Conservation (phyloP, 768 basidiomycete species). For the Termitomyces eurrhizus region DNA sequence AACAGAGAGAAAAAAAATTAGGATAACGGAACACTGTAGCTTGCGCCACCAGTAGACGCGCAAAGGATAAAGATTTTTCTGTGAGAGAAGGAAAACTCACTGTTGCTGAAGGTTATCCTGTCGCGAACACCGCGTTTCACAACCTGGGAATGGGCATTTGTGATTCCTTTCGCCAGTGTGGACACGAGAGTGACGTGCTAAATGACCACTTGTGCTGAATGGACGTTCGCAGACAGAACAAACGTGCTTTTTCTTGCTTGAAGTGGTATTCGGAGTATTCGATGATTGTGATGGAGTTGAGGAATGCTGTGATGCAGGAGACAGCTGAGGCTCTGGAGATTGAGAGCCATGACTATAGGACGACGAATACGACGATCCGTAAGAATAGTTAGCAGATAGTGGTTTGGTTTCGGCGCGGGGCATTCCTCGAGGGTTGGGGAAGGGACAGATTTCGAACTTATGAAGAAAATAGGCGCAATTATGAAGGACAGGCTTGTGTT, state of each 20-base stretch:
- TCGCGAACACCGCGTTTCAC: slow-evolving; percentile 84
- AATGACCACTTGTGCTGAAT: slow-evolving; percentile 87
- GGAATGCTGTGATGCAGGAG: slow-evolving; percentile 24
- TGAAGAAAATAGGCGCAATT: slow-evolving; percentile 22
- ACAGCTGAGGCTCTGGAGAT: slow-evolving; percentile 20
- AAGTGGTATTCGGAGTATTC: slow-evolving; percentile 12
- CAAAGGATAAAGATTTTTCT: neutral
- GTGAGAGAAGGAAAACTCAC: slow-evolving; percentile 28
- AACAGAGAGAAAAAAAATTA: neutral
- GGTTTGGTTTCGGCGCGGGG: slow-evolving; percentile 34
- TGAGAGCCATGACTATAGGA: slow-evolving; percentile 22
- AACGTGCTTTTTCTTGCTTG: slow-evolving; percentile 49
- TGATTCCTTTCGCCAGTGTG: slow-evolving; percentile 93
- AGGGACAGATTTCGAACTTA: slow-evolving; percentile 16
- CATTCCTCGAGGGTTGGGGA: slow-evolving; percentile 26
- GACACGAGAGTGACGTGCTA: slow-evolving; percentile 83
- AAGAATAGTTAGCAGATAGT: slow-evolving; percentile 24
- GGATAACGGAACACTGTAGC: neutral
- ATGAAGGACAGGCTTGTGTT: slow-evolving; percentile 22
- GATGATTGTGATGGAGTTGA: slow-evolving; percentile 15
- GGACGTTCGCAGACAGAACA: slow-evolving; percentile 71
- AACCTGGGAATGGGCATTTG: slow-evolving; percentile 93
- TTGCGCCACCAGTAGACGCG: neutral
- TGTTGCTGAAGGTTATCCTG: slow-evolving; percentile 82
- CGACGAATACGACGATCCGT: slow-evolving; percentile 25